Evolutionary conservation across 2,329 filamentous ascomycete species (phyloP), one percentile per base, ranked within the genome.

Genomic region (Ceratocystis eucalypticola): DNA sequence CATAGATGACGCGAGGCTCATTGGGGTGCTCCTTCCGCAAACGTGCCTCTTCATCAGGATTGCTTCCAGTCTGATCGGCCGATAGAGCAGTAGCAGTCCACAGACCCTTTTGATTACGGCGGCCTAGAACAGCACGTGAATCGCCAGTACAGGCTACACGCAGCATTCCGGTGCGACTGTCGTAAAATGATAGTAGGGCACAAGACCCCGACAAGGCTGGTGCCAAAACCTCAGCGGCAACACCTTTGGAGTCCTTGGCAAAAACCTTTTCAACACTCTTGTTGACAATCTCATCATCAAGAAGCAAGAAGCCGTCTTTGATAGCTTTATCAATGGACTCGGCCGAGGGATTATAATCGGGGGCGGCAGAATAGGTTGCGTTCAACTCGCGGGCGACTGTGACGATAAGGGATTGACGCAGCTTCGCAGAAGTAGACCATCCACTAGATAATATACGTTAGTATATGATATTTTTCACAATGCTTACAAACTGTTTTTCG

Each of bases 201-300:
- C 94, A 99, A 1, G 95, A 97, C n/a, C 94, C 94, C 1, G 94
- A 96, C 28, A 97, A 80, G 5, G 94, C 95, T 7, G 94, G 94
- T 8, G 92, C 92, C 15, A 99, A 84, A 5, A 96, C 81, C 76
- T 97, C 92, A 3, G 94, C 93, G 2, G 93, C 94, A 20, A 91
- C 86, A n/a, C 87, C 83, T 76, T 96, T 96, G 33, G 91, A 94
- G 71, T 92, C 89, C 17, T 88, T 86, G 74, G 95, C 91, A 71
- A 95, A 82, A 12, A 96, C 91, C 75, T 93, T 96, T 71, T 94
- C 84, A 45, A 96, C 93, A 69, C 90, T 96, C 74, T 91, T 88
- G 76, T 97, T 85, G 7, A 96, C 90, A 72, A 99, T 99, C 74
- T 97, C 94, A 72, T 97, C 79, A 74, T 99, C 94, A 2, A 99